Base-by-base conservation (phyloP, 441 rosid species). In the Aleurites moluccanus region DNA sequence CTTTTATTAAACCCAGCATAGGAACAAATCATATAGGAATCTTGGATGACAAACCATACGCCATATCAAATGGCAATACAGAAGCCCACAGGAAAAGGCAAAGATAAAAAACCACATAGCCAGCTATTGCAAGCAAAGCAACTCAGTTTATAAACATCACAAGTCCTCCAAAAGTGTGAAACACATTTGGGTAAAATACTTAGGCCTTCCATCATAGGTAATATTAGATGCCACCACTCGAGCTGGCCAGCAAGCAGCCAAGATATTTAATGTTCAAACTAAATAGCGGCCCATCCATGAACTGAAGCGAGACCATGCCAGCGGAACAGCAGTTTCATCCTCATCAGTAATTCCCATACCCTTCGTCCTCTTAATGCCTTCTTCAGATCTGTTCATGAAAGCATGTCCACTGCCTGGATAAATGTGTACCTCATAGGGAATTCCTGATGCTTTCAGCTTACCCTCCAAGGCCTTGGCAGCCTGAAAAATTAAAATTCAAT, bases 271-370 rank as follows among this genome's bases (percentile, higher is more conserved):
- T 28, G 0, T 30, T 21, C 28, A 61, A n/a, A 67, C 30, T 49
- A 70, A 82, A 89, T 85, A 86, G 45, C 74, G 86, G n/a, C 85
- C 69, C 99, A 95, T 93, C 99, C 98, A 95, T 9, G 95, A 78
- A 56, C 80, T 82, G 79, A 91, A 95, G 68, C 94, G 97, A 72
- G 97, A 88, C 98, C 98, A 95, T 6, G 98, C 98, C 47, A 91
- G 86, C 80, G 88, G 87, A 38, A 86, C 97, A 2, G 98, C 92
- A 4, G 88, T 90, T 69, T 88, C 92, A 78, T 91, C 94, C 75
- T 90, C 93, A 78, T 95, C 98, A 14, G 85, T 81, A 85, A 90
- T 44, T 81, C 97, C 98, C 98, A 92, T 92, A 71, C 76, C 38
- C 83, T 90, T 91, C 83, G 96, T 89, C 87, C 99, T 85, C 80